Base-by-base conservation (phyloP, 1,139 yeast species). In the Meyerozyma athensensis region DNA sequence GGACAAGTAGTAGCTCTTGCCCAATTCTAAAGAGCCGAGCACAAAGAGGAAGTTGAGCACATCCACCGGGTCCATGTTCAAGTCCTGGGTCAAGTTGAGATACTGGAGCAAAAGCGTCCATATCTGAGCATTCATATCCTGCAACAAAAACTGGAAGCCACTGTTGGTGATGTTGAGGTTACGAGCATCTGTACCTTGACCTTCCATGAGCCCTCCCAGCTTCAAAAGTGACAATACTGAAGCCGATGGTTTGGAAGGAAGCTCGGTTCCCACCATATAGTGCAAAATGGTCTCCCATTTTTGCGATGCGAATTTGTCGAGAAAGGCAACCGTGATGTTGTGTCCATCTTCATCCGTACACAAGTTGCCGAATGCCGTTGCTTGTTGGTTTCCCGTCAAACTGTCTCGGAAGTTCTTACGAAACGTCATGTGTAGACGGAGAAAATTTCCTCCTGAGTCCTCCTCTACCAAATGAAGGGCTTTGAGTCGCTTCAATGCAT, bases 201-300 rank as follows among this genome's bases (percentile, higher is more conserved):
- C 73, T 51, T 85, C 95, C 96, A 92, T 89, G 38, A 92, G 66
- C 2, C 90, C 92, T 41, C 96, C 85, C 63, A 81, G 87, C 45
- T 74, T 72, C 35, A 84, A 60, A 17, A 84, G 61, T 24, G 79
- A 74, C 33, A 84, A 60, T 1, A 84, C 92, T 16, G 86, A 84
- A 19, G 72, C 69, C 24, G 86, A 79, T 5, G 96, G 95, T 2
- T 74, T 65, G 8, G 68, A 66, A 16, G 79, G 65, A 35, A 80
- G 64, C 40, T 84, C 84, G 0, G 96, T 86, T 3, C 97, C 97
- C 34, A 92, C 98, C 97, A 92, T 92, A 62, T 83, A 92, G 68
- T 94, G 98, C 50, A 94, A 68, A 49, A 94, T 92, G 5, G 87
- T 79, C 57, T 94, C 98, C 98, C 98, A 92, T 53, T 85, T 86